Evolutionary conservation across 148 eudicot genomes (phyloP).

Genomic region (Spergularia bocconei): DNA sequence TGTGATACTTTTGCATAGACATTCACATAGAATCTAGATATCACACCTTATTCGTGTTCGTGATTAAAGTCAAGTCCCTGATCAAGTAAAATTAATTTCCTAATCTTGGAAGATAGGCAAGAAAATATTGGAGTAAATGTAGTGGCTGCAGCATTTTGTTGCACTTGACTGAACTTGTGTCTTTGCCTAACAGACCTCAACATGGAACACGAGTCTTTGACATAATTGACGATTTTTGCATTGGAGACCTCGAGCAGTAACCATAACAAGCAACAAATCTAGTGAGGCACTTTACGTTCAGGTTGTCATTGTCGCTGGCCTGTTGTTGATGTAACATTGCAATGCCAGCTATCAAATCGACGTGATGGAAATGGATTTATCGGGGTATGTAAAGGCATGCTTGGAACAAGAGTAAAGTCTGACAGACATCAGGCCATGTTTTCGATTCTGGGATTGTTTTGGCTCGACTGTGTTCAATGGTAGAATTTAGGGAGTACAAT

Average conservation of each 20-base stretch:
- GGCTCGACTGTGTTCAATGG: background rate
- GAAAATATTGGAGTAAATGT: background rate
- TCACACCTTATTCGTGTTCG: background rate
- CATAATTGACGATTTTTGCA: slow-evolving; percentile 77
- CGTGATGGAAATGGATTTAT: background rate
- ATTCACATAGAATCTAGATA: too few relatives aligned
- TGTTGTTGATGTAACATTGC: background rate
- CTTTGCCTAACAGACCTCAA: slow-evolving; percentile 61
- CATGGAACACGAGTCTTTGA: slow-evolving; percentile 90
- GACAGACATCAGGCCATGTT: background rate
- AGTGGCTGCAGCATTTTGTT: background rate
- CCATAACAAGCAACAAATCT: background rate
- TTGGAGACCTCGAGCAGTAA: slow-evolving; percentile 63
- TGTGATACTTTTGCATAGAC: too few relatives aligned
- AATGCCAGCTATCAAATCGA: background rate
- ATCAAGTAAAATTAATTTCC: background rate
- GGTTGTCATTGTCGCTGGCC: slow-evolving; percentile 5
- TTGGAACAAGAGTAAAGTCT: background rate
- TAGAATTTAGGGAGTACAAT: too few relatives aligned
- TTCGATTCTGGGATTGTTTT: background rate
- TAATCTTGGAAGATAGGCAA: background rate
- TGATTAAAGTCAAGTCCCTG: background rate
- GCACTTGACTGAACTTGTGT: background rate
- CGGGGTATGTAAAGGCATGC: background rate
- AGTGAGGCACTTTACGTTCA: background rate